Percentiles rank a stretch among this genome's conserved stretches.
Evolutionary conservation across 768 basidiomycete genomes (phyloP).

Genomic region (Leccinum boreale): DNA sequence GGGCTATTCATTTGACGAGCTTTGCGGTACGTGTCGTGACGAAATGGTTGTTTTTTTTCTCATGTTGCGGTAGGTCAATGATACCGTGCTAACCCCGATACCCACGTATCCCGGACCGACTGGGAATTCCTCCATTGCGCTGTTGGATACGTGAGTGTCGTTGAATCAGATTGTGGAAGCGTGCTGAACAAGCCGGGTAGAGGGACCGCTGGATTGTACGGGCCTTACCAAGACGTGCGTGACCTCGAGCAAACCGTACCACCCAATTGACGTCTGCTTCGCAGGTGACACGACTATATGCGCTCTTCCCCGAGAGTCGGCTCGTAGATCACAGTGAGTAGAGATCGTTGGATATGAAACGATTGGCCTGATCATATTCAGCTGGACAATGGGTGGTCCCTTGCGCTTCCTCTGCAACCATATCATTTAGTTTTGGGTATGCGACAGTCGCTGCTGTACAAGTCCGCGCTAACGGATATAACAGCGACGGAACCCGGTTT

Average conservation of each 20-base stretch:
- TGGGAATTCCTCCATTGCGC: conserved; percentile 56
- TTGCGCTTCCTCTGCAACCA: conserved; percentile 54
- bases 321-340: conserved; percentile 59
- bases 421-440: conserved; percentile 72
- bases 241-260: background rate
- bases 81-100: conserved; percentile 45
- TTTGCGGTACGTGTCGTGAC: conserved; percentile 43
- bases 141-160: conserved; percentile 68
- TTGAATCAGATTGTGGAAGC: background rate
- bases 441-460: conserved; percentile 10
- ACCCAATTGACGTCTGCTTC: conserved; percentile 1
- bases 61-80: conserved; percentile 48
- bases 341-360: background rate
- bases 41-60: background rate
- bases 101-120: conserved; percentile 64
- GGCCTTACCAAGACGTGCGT: conserved; percentile 74
- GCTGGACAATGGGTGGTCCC: conserved; percentile 77
- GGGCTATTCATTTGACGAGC: conserved; percentile 60
- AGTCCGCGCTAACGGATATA: background rate
- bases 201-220: conserved; percentile 68
- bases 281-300: conserved; percentile 66
- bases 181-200: conserved; percentile 34
- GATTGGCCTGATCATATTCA: conserved; percentile 13
- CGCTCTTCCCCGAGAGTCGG: conserved; percentile 59
- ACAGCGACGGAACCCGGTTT: conserved; percentile 39